A percentile compares a stretch with the other conserved stretches of the same genome.
Evolutionary conservation across 192 early-diverging fungal species (phyloP).

Genomic region (Coemansia sp.): DNA sequence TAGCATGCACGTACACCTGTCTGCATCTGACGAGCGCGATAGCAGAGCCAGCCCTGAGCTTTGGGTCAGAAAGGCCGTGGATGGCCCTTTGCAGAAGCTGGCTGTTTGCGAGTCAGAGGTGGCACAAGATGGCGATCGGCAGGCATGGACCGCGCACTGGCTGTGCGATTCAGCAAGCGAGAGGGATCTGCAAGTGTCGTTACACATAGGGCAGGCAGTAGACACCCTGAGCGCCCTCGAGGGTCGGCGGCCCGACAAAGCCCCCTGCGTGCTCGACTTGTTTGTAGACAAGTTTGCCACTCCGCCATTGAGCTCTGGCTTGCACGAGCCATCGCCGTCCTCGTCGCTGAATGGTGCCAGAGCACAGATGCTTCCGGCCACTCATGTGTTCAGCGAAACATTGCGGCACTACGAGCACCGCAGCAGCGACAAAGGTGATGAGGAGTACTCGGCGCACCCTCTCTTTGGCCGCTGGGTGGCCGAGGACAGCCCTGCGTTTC

Average conservation of each 20-base stretch:
- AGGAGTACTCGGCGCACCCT: constrained; percentile 17
- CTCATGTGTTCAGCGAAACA: constrained; percentile 38
- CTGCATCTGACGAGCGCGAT: neutral
- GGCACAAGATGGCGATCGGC: neutral
- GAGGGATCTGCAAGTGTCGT: constrained; percentile 1
- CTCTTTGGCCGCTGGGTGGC: constrained; percentile 44
- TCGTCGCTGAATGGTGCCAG: neutral
- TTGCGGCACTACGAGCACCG: constrained; percentile 16
- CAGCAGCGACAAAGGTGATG: neutral
- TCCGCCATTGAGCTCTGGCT: neutral
- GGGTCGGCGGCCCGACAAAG: neutral
- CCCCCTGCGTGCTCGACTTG: neutral
- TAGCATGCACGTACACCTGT: neutral
- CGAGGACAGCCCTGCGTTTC: constrained; percentile 47
- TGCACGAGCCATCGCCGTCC: neutral
- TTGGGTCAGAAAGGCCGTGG: neutral
- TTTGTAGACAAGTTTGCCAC: neutral
- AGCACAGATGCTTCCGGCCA: neutral
- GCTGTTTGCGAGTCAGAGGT: neutral
- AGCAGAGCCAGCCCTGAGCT: neutral
- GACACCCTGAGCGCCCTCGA: constrained; percentile 11
- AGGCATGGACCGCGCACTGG: neutral
- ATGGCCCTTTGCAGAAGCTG: neutral
- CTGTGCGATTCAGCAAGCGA: neutral
- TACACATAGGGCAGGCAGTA: neutral